Evolutionary conservation across 352 stramenopile genomes (phyloP), one percentile per base, ranked within the genome.

Genomic region (Phytophthora hybrid): DNA sequence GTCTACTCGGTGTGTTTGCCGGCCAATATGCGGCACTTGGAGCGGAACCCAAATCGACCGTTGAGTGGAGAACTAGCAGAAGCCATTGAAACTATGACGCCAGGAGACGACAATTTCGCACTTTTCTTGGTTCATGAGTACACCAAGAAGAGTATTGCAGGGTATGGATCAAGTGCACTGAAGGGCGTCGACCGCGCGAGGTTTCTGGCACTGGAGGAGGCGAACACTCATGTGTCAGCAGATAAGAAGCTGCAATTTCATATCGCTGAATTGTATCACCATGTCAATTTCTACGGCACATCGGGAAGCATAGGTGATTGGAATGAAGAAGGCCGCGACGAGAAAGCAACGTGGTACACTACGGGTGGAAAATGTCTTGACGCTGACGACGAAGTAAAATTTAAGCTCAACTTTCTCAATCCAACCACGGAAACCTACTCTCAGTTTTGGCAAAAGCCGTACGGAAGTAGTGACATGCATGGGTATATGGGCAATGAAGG

Each of bases 1-100:
- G 63, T 77, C 3, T 79, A 79, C 44, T 79, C 68, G 18, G 34
- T 79, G 11, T 79, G 73, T 13, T 57, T 79, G 23, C 73, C 73
- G 3, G 26, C 21, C 19, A 66, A 49, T 37, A 77, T 67, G 53
- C 58, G 39, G 26, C n/a, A 77, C 23, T 31, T 55, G 21, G n/a
- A 55, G 4, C 47, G 47, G 19, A 55, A 55, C 47, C 47, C 47
- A n/a, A 55, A 55, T 55, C n/a, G 10, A 18, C 47, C 47, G 26
- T 56, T 56, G 39, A 55, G 11, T 44, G 23, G 29, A 41, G 58
- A 64, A 14, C 29, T 66, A 16, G 26, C 44, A 9, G 64, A 63
- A 7, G 77, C 77, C 47, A 64, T 75, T 1, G 57, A 63, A 11
- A 69, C 80, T 23, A 73, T 77, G 63, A 59, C 77, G 59, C 74